Evolutionary conservation across 2,329 filamentous ascomycete genomes (phyloP).

Genomic region (Aspergillus uvarum): DNA sequence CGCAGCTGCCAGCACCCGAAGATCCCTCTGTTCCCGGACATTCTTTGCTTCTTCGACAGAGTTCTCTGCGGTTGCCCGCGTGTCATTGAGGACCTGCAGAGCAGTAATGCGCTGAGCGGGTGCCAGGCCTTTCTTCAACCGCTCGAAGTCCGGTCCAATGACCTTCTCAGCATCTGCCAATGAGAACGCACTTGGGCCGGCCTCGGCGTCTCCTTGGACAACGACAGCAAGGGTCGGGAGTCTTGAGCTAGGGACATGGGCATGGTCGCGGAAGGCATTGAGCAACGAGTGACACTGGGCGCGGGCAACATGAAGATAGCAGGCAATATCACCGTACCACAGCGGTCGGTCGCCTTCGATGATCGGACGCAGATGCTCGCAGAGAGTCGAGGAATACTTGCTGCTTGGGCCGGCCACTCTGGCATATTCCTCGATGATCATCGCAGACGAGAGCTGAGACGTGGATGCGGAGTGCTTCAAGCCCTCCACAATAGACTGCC

Average conservation of each 20-base stretch:
- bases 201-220: constrained; percentile 88
- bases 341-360: constrained; percentile 78
- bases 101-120: constrained; percentile 85
- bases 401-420: constrained; percentile 47
- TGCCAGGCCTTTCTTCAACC: constrained; percentile 82
- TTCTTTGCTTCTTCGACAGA: constrained; percentile 77
- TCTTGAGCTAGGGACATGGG: constrained; percentile 72
- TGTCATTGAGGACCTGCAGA: constrained; percentile 73
- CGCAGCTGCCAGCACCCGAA: constrained; percentile 81
- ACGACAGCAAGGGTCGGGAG: constrained; percentile 82
- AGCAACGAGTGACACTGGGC: constrained; percentile 89
- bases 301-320: constrained; percentile 82
- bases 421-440: constrained; percentile 87
- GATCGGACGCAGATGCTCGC: constrained; percentile 66
- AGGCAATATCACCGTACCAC: constrained; percentile 86
- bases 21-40: constrained; percentile 78
- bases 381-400: constrained; percentile 42
- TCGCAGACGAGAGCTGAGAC: constrained; percentile 78
- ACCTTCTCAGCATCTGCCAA: constrained; percentile 85
- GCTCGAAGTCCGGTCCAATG: constrained; percentile 79
- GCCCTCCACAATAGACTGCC: constrained; percentile 67
- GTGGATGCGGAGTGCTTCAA: constrained; percentile 76
- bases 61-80: constrained; percentile 65
- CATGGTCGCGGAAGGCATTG: constrained; percentile 87
- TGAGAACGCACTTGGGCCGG: constrained; percentile 89